Conservation (phyloP, 1,139 yeast species). For the Wickerhamomyces sp. region DNA sequence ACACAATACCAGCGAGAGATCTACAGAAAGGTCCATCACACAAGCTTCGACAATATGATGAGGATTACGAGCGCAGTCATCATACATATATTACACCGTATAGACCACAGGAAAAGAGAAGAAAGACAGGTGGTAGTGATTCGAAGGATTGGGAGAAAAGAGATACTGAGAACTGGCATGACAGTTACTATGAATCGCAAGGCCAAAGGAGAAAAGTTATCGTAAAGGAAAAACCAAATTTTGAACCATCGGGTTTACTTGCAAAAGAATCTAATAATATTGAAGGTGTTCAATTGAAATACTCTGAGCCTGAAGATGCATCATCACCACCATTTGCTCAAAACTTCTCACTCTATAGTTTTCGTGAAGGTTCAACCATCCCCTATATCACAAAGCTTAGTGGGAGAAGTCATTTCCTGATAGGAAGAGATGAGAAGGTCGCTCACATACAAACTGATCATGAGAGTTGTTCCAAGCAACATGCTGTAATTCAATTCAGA, state of each 20-base stretch:
- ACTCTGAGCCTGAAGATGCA: conserved; percentile 40
- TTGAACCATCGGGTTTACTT: conserved; percentile 40
- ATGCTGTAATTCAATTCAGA: conserved; percentile 52
- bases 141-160: too few relatives aligned
- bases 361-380: conserved; percentile 25
- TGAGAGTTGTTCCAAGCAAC: conserved; percentile 45
- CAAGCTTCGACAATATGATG: too few relatives aligned
- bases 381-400: conserved; percentile 27
- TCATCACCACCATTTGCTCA: conserved; percentile 27
- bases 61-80: too few relatives aligned
- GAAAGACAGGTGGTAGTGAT: too few relatives aligned
- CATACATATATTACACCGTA: too few relatives aligned
- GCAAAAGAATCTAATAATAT: conserved; percentile 39
- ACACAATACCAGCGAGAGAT: too few relatives aligned
- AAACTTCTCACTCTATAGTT: conserved; percentile 21
- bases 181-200: too few relatives aligned
- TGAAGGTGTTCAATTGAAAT: conserved; percentile 37
- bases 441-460: conserved; percentile 41
- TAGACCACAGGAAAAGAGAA: too few relatives aligned
- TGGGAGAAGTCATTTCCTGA: conserved; percentile 29
- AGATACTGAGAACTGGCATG: too few relatives aligned
- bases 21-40: too few relatives aligned
- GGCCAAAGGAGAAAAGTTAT: too few relatives aligned
- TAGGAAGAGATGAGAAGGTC: conserved; percentile 43
- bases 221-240: conserved; percentile 32